phyloP scores from a whole-genome alignment of 805 yeast genomes.

The Kodamaea hsintzibuensis region DNA sequence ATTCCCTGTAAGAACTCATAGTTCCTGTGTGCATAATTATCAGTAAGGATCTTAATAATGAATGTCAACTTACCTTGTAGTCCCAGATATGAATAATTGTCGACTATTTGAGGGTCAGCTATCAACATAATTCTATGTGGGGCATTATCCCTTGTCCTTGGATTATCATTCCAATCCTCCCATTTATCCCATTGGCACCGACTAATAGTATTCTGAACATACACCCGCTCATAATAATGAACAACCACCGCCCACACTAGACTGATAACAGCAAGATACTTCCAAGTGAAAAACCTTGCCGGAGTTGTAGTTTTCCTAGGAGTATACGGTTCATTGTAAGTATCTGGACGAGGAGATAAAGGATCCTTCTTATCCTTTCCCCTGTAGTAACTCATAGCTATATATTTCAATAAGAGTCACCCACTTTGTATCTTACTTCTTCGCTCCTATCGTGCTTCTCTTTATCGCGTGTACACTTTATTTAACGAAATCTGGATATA shows the following conservation, averaged over 20 bases:
- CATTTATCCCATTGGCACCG: constrained; percentile 59
- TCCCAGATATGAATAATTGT: constrained; percentile 81
- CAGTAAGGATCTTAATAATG: constrained; percentile 64
- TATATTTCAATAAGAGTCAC: background rate
- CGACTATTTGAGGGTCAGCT: constrained; percentile 96
- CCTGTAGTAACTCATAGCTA: constrained; percentile 20
- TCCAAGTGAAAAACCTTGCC: constrained; percentile 9
- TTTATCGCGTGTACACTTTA: background rate
- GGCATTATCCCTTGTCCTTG: constrained; percentile 14
- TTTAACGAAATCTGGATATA: background rate
- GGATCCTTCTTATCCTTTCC: constrained; percentile 18
- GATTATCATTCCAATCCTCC: constrained; percentile 53
- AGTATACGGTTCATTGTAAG: background rate
- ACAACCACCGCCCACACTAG: constrained; percentile 27
- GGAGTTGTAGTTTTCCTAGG: background rate
- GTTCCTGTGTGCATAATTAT: constrained; percentile 78
- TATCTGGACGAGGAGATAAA: background rate
- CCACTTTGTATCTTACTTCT: no score
- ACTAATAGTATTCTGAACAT: constrained; percentile 24
- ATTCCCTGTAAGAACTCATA: constrained; percentile 56
- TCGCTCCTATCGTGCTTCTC: background rate
- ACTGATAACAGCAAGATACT: constrained; percentile 12
- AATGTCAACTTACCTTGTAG: constrained; percentile 51
- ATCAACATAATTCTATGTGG: constrained; percentile 58
- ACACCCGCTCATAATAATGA: constrained; percentile 34